Percentiles rank a stretch among this genome's conserved stretches.
Conservation (phyloP, 352 stramenopile genomes). For the Pythium sukuiense region DNA sequence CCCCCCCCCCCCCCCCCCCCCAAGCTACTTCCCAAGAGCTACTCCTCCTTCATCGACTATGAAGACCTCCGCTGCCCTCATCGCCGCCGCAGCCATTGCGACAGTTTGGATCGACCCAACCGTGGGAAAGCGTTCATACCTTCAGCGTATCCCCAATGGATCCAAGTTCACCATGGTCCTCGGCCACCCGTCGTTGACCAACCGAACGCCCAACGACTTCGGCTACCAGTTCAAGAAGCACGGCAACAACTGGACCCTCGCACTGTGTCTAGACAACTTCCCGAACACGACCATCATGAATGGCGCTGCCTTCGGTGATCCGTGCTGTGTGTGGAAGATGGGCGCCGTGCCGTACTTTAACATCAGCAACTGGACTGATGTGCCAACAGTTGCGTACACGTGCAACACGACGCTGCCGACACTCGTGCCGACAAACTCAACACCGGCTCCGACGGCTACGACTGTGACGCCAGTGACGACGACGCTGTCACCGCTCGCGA, state of each 20-base stretch:
- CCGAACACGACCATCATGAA: constrained; percentile 2
- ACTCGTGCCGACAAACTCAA: neutral
- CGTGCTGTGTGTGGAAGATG: constrained; percentile 2
- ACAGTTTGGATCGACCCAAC: neutral
- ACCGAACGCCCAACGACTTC: neutral
- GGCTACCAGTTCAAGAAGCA: neutral
- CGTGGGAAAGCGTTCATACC: neutral
- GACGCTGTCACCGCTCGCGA: neutral
- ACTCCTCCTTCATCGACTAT: neutral
- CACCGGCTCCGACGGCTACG: neutral
- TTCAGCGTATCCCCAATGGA: neutral
- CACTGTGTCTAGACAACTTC: neutral
- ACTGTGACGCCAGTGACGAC: neutral
- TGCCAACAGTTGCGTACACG: neutral
- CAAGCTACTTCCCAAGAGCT: neutral
- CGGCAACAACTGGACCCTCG: neutral
- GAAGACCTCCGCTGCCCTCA: neutral
- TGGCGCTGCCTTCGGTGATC: neutral
- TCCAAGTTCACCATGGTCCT: neutral
- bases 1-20: too few relatives aligned
- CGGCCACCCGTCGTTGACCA: neutral
- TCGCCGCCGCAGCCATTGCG: neutral
- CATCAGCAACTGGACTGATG: neutral
- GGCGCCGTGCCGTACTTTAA: neutral
- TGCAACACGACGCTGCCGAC: neutral